These are phyloP conservation scores for Vigna mungo DNA, from an alignment of 306 rosid genomes.

Conservation along the genomic window DNA sequence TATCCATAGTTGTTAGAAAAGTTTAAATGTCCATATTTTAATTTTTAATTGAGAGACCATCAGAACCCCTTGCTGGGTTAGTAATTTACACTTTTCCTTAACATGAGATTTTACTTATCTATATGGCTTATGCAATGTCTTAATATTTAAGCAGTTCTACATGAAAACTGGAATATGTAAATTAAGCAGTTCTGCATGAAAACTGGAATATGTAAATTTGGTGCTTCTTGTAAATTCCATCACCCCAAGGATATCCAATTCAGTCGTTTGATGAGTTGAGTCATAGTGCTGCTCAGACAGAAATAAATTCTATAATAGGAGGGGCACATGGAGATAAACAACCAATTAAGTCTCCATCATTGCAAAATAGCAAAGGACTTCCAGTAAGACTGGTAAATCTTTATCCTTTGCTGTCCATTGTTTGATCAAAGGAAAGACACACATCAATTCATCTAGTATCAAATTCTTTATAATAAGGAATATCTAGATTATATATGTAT, in stretches of 20 bases:
- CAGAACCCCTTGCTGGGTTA: slow-evolving; percentile 87
- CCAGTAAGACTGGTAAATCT: slow-evolving; percentile 81
- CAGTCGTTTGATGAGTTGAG: slow-evolving; percentile 58
- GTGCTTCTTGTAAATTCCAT: slow-evolving; percentile 85
- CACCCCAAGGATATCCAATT: slow-evolving; percentile 88
- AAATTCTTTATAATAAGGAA: background rate
- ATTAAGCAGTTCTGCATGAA: slow-evolving; percentile 15
- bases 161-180: slow-evolving; percentile 91
- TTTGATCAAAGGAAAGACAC: slow-evolving; percentile 20
- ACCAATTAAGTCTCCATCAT: slow-evolving; percentile 50
- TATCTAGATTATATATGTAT: too few relatives aligned
- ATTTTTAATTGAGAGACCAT: slow-evolving; percentile 60
- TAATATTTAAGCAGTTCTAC: slow-evolving; percentile 73
- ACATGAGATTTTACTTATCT: slow-evolving; percentile 34
- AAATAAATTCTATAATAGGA: slow-evolving; percentile 41
- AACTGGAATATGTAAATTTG: slow-evolving; percentile 13
- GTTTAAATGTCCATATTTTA: too few relatives aligned
- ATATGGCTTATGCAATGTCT: slow-evolving; percentile 26
- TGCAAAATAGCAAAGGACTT: slow-evolving; percentile 89
- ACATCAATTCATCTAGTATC: slow-evolving; percentile 8
- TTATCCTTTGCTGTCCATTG: slow-evolving; percentile 21
- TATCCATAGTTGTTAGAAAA: too few relatives aligned
- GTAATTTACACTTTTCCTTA: slow-evolving; percentile 49
- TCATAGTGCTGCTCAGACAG: slow-evolving; percentile 54
- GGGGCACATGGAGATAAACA: slow-evolving; percentile 56